A percentile compares a stretch with the other conserved stretches of the same genome.
Conservation (phyloP, 768 basidiomycete species). For the Phallus indusiatus region DNA sequence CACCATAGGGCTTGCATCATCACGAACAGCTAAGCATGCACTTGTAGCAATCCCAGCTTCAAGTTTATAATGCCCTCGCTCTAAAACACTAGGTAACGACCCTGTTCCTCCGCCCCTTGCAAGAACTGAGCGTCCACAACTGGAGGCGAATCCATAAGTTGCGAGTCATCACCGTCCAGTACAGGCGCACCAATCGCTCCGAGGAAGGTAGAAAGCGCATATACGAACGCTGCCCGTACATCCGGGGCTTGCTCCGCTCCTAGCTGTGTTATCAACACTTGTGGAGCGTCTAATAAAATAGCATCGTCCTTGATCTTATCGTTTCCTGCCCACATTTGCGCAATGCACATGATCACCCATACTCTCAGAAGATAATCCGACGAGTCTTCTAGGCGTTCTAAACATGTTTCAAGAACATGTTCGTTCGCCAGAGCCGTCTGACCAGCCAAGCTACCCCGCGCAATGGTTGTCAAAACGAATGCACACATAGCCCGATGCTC, state of each 20-base stretch:
- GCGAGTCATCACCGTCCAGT: slow-evolving; percentile 57
- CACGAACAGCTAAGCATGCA: slow-evolving; percentile 78
- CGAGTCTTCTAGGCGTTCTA: slow-evolving; percentile 72
- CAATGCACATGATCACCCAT: slow-evolving; percentile 90
- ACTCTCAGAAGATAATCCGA: slow-evolving; percentile 84
- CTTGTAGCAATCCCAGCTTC: slow-evolving; percentile 90
- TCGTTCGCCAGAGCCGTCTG: slow-evolving; percentile 79
- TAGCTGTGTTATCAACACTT: slow-evolving; percentile 68
- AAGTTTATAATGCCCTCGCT: slow-evolving; percentile 33
- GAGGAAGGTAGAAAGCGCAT: slow-evolving; percentile 87
- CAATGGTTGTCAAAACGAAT: slow-evolving; percentile 85
- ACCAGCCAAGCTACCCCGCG: slow-evolving; percentile 81
- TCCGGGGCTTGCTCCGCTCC: slow-evolving; percentile 79
- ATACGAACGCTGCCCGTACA: slow-evolving; percentile 85
- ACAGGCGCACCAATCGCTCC: slow-evolving; percentile 75
- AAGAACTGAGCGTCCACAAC: slow-evolving; percentile 4
- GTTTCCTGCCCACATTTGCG: slow-evolving; percentile 88
- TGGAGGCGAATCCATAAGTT: slow-evolving; percentile 75
- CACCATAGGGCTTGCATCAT: slow-evolving; percentile 94
- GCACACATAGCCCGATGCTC: slow-evolving; percentile 99
- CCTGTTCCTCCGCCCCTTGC: slow-evolving; percentile 9
- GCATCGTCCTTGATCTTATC: slow-evolving; percentile 86
- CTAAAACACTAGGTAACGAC: slow-evolving; percentile 2
- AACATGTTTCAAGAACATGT: slow-evolving; percentile 80
- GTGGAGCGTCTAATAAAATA: slow-evolving; percentile 70